Conservation (phyloP, 164 flowering plant genomes). For the Vitis vinifera region ASM3070453v1 NC_081821.1:5321501-5322000, state of each 20-base stretch:
- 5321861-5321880: too few species aligned
- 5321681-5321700: background rate
- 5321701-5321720: background rate
- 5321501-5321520: conserved; percentile 83
- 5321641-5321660: background rate
- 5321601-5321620: background rate
- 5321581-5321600: background rate
- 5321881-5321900: too few species aligned
- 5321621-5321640: background rate
- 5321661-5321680: conserved; percentile 1
- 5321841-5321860: too few species aligned
- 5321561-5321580: conserved; percentile 1
- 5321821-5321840: background rate
- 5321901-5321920: too few species aligned
- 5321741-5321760: background rate
- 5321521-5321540: conserved; percentile 82
- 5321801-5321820: background rate
- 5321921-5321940: too few species aligned
- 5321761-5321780: background rate
- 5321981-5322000: too few species aligned
- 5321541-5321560: conserved; percentile 61
- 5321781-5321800: background rate
- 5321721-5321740: background rate
- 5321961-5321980: too few species aligned
- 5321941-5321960: too few species aligned